Percentiles rank a stretch among this genome's conserved stretches.
phyloP scores from a whole-genome alignment of 179 eudicot species.

The Amaranthus tricolor region DNA sequence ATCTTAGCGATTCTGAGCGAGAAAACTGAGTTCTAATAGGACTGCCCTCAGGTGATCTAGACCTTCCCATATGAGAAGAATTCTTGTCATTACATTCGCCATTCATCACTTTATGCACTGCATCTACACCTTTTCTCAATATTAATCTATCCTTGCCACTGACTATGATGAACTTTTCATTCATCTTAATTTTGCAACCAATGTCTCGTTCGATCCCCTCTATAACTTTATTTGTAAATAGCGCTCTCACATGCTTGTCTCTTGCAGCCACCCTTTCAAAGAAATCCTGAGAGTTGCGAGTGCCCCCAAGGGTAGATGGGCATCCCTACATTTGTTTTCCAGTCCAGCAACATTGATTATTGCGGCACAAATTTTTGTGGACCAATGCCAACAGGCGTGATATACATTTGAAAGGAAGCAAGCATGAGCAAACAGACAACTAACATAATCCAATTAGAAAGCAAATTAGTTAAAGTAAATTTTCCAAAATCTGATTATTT shows the following conservation, averaged over 20 bases:
- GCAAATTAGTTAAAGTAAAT: no score
- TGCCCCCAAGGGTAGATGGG: constrained; percentile 95
- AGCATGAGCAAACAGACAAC: not conserved
- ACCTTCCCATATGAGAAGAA: constrained; percentile 47
- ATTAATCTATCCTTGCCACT: constrained; percentile 94
- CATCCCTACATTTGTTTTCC: constrained; percentile 70
- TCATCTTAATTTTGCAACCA: constrained; percentile 92
- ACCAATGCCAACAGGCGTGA: not conserved
- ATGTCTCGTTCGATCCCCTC: constrained; percentile 71
- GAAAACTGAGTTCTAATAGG: constrained; percentile 41
- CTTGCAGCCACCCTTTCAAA: constrained; percentile 94
- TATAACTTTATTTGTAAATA: constrained; percentile 72
- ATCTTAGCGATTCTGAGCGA: constrained; percentile 24
- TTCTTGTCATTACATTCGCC: constrained; percentile 63
- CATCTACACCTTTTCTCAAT: constrained; percentile 88
- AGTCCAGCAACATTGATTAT: constrained; percentile 22
- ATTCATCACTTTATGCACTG: constrained; percentile 76
- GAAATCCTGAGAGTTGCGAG: constrained; percentile 94
- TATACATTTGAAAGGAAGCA: not conserved
- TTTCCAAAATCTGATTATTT: no score
- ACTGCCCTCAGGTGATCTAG: constrained; percentile 62
- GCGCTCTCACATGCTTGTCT: constrained; percentile 76
- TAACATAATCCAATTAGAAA: not conserved
- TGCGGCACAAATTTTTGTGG: not conserved
- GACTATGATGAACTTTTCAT: constrained; percentile 91